Evolutionary conservation across 257 asterid species (phyloP).

Genomic region (Plantago elongata): DNA sequence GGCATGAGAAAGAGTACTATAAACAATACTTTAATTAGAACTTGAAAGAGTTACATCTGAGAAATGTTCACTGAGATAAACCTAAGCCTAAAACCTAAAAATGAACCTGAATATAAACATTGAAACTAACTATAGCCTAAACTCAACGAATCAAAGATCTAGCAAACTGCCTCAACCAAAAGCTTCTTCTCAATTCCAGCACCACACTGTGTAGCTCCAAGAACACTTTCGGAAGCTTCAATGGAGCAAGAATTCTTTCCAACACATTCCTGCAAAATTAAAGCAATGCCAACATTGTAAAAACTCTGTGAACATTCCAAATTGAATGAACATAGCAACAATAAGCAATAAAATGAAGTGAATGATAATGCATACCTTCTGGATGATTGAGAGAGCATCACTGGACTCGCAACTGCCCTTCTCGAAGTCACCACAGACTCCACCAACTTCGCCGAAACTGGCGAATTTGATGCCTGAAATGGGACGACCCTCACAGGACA

Average conservation of each 20-base stretch:
- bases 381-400: slow-evolving; percentile 24
- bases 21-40: too few relatives aligned
- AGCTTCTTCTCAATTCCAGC: slow-evolving; percentile 26
- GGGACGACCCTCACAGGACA: slow-evolving; percentile 40
- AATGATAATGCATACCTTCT: slow-evolving; percentile 8
- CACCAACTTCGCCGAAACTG: slow-evolving; percentile 41
- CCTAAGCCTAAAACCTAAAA: too few relatives aligned
- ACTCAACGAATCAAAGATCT: not conserved
- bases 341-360: too few relatives aligned
- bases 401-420: slow-evolving; percentile 32
- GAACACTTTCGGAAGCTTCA: slow-evolving; percentile 24
- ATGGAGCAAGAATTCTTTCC: slow-evolving; percentile 45
- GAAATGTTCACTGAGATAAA: too few relatives aligned
- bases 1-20: too few relatives aligned
- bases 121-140: too few relatives aligned
- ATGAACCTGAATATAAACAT: too few relatives aligned
- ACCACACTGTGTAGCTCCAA: slow-evolving; percentile 40
- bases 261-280: slow-evolving; percentile 28
- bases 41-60: too few relatives aligned
- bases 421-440: slow-evolving; percentile 38
- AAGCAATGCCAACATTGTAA: not conserved
- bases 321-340: not conserved
- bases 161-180: slow-evolving; percentile 47
- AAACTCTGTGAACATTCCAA: not conserved
- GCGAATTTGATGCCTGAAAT: slow-evolving; percentile 44